These are phyloP conservation scores for Metschnikowia arizonensis DNA, from an alignment of 805 yeast genomes.

Conservation along the genomic window DNA sequence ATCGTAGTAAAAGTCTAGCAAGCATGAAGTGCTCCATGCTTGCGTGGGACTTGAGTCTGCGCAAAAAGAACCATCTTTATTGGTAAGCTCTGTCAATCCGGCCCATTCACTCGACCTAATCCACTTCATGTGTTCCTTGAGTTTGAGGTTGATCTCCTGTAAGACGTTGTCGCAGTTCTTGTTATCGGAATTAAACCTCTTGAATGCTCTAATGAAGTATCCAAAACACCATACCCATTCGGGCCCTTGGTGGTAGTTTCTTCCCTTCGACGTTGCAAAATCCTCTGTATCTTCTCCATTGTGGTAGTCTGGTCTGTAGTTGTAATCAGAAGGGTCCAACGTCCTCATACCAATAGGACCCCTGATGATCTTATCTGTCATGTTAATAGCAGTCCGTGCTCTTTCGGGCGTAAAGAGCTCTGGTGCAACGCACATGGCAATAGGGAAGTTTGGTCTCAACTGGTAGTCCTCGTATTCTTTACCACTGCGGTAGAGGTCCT, in stretches of 20 bases:
- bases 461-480: slow-evolving; percentile 93
- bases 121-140: slow-evolving; percentile 67
- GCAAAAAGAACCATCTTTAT: slow-evolving; percentile 79
- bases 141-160: slow-evolving; percentile 55
- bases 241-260: slow-evolving; percentile 98
- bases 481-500: slow-evolving; percentile 76
- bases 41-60: slow-evolving; percentile 90
- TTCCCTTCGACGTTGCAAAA: slow-evolving; percentile 90
- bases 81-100: slow-evolving; percentile 88
- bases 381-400: slow-evolving; percentile 60
- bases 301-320: slow-evolving; percentile 84
- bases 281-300: slow-evolving; percentile 79
- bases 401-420: slow-evolving; percentile 66
- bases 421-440: slow-evolving; percentile 94
- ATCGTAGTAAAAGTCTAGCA: slow-evolving; percentile 76
- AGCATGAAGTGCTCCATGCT: slow-evolving; percentile 91
- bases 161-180: slow-evolving; percentile 50
- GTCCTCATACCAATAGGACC: slow-evolving; percentile 94
- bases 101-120: slow-evolving; percentile 81
- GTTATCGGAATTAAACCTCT: slow-evolving; percentile 47
- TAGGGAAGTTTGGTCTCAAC: slow-evolving; percentile 84
- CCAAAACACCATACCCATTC: slow-evolving; percentile 97
- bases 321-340: slow-evolving; percentile 86
- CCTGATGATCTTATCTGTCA: slow-evolving; percentile 70
- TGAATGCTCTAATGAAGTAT: slow-evolving; percentile 76